phyloP scores from a whole-genome alignment of 306 rosid genomes.

The Cyamopsis tetragonoloba region DNA sequence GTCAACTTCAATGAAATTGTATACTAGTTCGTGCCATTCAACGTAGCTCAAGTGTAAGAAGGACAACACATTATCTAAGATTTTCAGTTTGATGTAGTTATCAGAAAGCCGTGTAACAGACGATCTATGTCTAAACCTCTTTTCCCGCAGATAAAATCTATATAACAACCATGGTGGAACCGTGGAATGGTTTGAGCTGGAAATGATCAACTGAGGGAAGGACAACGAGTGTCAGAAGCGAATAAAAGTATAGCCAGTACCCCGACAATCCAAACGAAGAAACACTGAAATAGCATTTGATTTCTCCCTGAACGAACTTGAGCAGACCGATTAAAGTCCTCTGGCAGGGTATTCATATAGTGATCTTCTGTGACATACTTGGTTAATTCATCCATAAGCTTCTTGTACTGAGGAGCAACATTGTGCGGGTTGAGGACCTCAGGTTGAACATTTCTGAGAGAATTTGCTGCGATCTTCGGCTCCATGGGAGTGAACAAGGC shows the following conservation, averaged over 20 bases:
- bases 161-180: neutral
- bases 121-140: conserved; percentile 26
- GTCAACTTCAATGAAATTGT: neutral
- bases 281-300: conserved; percentile 17
- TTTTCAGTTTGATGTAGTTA: neutral
- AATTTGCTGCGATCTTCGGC: conserved; percentile 31
- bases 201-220: conserved; percentile 20
- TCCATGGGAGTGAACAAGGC: conserved; percentile 12
- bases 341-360: conserved; percentile 14
- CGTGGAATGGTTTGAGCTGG: conserved; percentile 49
- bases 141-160: neutral
- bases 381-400: conserved; percentile 42
- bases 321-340: conserved; percentile 32
- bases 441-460: conserved; percentile 31
- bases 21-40: neutral
- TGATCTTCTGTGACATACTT: conserved; percentile 33
- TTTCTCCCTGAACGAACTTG: conserved; percentile 32
- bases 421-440: conserved; percentile 32
- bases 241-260: conserved; percentile 30
- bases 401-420: conserved; percentile 41
- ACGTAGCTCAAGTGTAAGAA: neutral
- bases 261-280: conserved; percentile 44
- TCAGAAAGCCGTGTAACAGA: neutral
- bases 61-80: neutral
- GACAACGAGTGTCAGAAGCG: conserved; percentile 29